Percentiles rank a stretch among this genome's conserved stretches.
phyloP scores from a whole-genome alignment of 78 protist genomes.

The Dictyostelium citrinum region DNA sequence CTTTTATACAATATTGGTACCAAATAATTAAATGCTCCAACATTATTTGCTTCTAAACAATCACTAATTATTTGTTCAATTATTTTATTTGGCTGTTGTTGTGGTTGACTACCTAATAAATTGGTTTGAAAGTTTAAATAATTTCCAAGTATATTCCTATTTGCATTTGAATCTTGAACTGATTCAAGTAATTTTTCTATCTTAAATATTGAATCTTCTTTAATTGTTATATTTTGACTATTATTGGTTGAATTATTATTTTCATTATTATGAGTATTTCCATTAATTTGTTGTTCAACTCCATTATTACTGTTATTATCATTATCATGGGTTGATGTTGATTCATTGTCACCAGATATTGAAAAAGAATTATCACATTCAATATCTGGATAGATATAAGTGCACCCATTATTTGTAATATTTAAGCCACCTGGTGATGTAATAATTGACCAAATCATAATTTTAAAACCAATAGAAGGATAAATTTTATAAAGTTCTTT shows the following conservation, averaged over 20 bases:
- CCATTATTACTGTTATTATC: not conserved
- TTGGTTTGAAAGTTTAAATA: conserved; percentile 1
- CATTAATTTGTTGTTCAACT: not conserved
- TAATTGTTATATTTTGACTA: not conserved
- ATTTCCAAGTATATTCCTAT: not conserved
- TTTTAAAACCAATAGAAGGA: conserved; percentile 9
- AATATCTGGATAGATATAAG: conserved; percentile 43
- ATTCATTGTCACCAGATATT: not conserved
- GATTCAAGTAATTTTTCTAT: conserved; percentile 45
- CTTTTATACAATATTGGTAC: conserved; percentile 40
- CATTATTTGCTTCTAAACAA: not conserved
- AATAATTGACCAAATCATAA: conserved; percentile 31
- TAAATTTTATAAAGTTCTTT: conserved; percentile 29
- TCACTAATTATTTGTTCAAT: conserved; percentile 24
- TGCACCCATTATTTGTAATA: not conserved
- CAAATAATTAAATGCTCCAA: not conserved
- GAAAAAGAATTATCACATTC: conserved; percentile 1
- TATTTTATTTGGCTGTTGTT: not conserved
- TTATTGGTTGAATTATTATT: not conserved
- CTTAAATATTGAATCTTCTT: conserved; percentile 11
- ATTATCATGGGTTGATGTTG: not conserved
- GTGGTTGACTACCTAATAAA: not conserved
- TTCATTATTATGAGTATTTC: not conserved
- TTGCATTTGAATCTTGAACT: not conserved
- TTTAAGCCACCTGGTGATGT: conserved; percentile 35